These are phyloP conservation scores for Coniochaeta ligniaria DNA, from an alignment of 2,329 filamentous ascomycete species.

Conservation along the genomic window DNA sequence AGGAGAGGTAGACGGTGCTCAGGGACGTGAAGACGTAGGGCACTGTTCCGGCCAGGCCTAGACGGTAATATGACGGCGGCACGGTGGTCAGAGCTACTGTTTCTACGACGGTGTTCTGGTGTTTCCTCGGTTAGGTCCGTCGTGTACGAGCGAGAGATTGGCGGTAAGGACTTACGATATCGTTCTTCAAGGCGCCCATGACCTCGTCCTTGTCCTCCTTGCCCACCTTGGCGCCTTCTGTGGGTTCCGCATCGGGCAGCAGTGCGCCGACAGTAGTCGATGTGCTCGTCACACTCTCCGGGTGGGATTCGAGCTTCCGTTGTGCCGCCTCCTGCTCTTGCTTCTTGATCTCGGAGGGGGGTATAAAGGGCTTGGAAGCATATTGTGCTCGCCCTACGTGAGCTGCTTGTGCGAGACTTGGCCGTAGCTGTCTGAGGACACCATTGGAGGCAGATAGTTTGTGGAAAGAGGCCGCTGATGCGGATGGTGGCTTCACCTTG, in stretches of 20 bases:
- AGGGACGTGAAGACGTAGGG: slow-evolving; percentile 82
- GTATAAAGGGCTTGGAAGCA: slow-evolving; percentile 17
- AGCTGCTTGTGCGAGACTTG: background rate
- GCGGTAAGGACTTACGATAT: slow-evolving; percentile 41
- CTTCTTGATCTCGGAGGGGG: slow-evolving; percentile 37
- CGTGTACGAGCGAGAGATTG: background rate
- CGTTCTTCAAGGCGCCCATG: slow-evolving; percentile 29
- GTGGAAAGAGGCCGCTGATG: background rate
- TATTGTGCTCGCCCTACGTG: slow-evolving; percentile 5
- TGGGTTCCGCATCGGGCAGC: slow-evolving; percentile 39
- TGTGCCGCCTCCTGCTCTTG: slow-evolving; percentile 47
- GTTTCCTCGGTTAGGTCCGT: background rate
- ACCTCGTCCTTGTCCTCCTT: slow-evolving; percentile 18
- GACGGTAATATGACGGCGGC: slow-evolving; percentile 58
- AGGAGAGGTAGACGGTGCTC: slow-evolving; percentile 74
- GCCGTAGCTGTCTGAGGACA: background rate
- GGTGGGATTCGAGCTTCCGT: slow-evolving; percentile 50
- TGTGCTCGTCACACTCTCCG: slow-evolving; percentile 50
- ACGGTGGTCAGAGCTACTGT: slow-evolving; percentile 60
- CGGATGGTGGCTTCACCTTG: background rate
- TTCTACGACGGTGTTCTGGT: slow-evolving; percentile 57
- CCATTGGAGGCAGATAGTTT: background rate
- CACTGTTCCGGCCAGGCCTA: slow-evolving; percentile 71
- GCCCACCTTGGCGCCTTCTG: slow-evolving; percentile 8
- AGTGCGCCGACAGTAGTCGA: slow-evolving; percentile 42